Evolutionary conservation across 2,329 filamentous ascomycete genomes (phyloP).

Genomic region (Fusarium beomiforme): DNA sequence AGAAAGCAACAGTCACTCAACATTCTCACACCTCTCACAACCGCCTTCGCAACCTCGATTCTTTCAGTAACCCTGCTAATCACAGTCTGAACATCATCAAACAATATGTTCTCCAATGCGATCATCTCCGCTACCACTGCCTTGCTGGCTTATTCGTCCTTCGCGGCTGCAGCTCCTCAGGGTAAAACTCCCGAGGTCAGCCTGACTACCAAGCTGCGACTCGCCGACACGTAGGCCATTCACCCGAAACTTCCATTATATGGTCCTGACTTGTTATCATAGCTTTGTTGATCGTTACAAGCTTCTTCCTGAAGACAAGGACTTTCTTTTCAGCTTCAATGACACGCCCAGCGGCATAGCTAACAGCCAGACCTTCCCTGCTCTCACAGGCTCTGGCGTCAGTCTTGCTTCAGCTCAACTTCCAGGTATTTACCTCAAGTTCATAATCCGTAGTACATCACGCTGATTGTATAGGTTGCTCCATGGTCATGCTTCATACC

Average conservation of each 20-base stretch:
- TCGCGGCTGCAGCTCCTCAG: constrained; percentile 41
- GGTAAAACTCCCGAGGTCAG: constrained; percentile 36
- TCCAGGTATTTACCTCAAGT: constrained; percentile 41
- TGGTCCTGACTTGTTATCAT: background rate
- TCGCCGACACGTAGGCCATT: constrained; percentile 50
- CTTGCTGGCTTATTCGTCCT: constrained; percentile 52
- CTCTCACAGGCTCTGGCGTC: constrained; percentile 61
- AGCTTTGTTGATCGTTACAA: constrained; percentile 55
- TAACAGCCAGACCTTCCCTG: constrained; percentile 66
- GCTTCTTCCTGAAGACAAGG: constrained; percentile 55
- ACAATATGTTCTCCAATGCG: constrained; percentile 10
- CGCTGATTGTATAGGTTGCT: constrained; percentile 52
- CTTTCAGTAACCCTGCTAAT: background rate
- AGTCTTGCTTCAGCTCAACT: constrained; percentile 62
- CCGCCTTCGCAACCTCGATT: background rate
- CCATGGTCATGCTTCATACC: constrained; percentile 65
- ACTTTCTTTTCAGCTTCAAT: constrained; percentile 62
- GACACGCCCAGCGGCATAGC: constrained; percentile 52
- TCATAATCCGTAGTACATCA: fast-evolving
- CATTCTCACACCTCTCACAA: background rate
- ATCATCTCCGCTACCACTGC: constrained; percentile 30
- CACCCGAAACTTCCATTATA: fast-evolving
- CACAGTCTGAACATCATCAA: background rate
- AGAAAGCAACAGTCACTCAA: background rate
- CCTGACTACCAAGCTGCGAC: constrained; percentile 50